Evolutionary conservation across 164 flowering plant genomes (phyloP).

Genomic region (Taxillus chinensis): DNA sequence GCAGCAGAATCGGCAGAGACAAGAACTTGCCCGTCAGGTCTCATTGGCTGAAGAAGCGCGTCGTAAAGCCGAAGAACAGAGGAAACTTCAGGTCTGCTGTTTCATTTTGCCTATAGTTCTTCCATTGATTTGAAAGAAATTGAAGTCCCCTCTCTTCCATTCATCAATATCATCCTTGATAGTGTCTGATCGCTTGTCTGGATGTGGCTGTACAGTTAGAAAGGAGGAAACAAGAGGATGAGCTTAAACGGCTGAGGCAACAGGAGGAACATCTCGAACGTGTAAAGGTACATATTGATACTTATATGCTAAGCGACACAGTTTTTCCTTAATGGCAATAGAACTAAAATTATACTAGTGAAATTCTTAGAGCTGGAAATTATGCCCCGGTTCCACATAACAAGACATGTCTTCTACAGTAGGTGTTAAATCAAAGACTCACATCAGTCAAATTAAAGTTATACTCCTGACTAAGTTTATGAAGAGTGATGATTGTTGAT

Average conservation of each 20-base stretch:
- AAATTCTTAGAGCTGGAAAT: too few species aligned
- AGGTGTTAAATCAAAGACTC: too few species aligned
- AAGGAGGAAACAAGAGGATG: slow-evolving; percentile 89
- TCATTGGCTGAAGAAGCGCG: slow-evolving; percentile 86
- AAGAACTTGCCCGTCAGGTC: slow-evolving; percentile 80
- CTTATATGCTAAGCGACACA: background rate
- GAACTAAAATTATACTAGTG: too few species aligned
- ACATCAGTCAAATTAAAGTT: too few species aligned
- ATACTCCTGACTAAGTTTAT: too few species aligned
- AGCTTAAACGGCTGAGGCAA: slow-evolving; percentile 66
- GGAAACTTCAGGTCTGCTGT: slow-evolving; percentile 60
- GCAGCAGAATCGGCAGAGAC: slow-evolving; percentile 65
- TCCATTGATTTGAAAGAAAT: background rate
- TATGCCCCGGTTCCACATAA: too few species aligned
- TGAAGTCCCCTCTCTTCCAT: background rate
- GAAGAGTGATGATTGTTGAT: background rate
- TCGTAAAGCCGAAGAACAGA: slow-evolving; percentile 87
- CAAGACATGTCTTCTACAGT: too few species aligned
- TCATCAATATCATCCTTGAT: background rate
- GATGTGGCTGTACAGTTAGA: slow-evolving; percentile 47
- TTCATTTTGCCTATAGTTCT: background rate
- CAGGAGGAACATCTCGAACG: slow-evolving; percentile 78
- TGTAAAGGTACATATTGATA: slow-evolving; percentile 43
- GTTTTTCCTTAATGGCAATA: background rate
- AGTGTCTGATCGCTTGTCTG: background rate